A percentile compares a stretch with the other conserved stretches of the same genome.
These are phyloP conservation scores for Didymella glomerata DNA, from an alignment of 2,329 filamentous ascomycete species.

Conservation along the genomic window DNA sequence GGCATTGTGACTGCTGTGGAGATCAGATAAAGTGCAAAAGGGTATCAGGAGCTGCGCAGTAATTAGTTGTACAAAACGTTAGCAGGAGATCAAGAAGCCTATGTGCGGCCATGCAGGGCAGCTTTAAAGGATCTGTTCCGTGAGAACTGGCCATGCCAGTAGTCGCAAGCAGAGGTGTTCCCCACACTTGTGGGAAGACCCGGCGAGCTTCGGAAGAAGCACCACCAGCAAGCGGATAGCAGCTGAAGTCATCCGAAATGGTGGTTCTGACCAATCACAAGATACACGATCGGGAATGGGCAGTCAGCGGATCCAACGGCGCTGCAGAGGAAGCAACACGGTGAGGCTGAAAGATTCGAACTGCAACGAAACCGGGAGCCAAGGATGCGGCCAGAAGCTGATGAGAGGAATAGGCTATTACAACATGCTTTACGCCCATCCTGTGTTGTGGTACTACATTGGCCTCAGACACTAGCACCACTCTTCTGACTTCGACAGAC, in stretches of 20 bases:
- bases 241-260: slow-evolving; percentile 5
- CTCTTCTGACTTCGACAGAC: background rate
- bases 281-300: slow-evolving; percentile 6
- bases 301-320: slow-evolving; percentile 1
- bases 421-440: background rate
- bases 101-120: slow-evolving; percentile 17
- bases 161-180: slow-evolving; percentile 1
- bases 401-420: background rate
- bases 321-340: background rate
- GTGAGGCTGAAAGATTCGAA: background rate
- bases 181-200: slow-evolving; percentile 1
- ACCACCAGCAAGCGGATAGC: slow-evolving; percentile 6
- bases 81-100: slow-evolving; percentile 7
- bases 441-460: background rate
- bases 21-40: background rate
- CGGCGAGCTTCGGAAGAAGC: slow-evolving; percentile 6
- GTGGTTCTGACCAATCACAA: slow-evolving; percentile 1
- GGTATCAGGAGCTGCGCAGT: slow-evolving; percentile 11
- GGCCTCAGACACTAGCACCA: background rate
- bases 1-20: slow-evolving; percentile 9
- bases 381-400: too few species aligned
- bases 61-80: slow-evolving; percentile 2
- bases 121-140: slow-evolving; percentile 20
- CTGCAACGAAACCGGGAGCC: background rate
- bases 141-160: slow-evolving; percentile 7